Evolutionary conservation across 441 rosid species (phyloP).

Genomic region (California macrophylla): DNA sequence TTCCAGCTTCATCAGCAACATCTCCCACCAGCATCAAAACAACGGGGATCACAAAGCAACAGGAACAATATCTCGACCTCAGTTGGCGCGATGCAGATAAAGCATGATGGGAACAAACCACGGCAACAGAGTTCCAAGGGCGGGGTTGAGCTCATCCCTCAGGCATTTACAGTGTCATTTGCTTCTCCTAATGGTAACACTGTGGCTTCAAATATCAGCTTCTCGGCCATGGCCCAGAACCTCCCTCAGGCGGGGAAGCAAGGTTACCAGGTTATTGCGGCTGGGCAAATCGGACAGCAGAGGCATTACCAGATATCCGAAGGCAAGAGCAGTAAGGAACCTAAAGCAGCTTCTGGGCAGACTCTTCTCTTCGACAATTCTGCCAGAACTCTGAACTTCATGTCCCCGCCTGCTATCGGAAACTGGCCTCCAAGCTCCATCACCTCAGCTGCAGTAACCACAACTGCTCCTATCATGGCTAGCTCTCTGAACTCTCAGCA

Average conservation of each 20-base stretch:
- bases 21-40: not conserved
- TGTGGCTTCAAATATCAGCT: constrained; percentile 29
- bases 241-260: constrained; percentile 20
- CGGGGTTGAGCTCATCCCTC: constrained; percentile 25
- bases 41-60: not conserved
- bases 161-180: constrained; percentile 33
- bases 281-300: constrained; percentile 26
- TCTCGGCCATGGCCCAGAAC: constrained; percentile 27
- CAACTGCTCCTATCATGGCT: constrained; percentile 19
- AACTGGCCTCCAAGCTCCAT: constrained; percentile 34
- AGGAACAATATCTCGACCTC: too few relatives aligned
- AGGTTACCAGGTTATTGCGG: constrained; percentile 27
- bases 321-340: constrained; percentile 25
- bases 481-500: constrained; percentile 21
- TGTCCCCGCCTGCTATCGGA: constrained; percentile 16
- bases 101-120: not conserved
- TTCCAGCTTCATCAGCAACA: not conserved
- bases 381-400: constrained; percentile 18
- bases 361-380: constrained; percentile 42
- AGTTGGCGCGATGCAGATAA: not conserved
- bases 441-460: constrained; percentile 16
- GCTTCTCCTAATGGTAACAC: constrained; percentile 18
- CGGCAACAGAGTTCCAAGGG: constrained; percentile 18
- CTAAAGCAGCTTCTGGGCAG: constrained; percentile 25
- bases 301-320: constrained; percentile 33